Evolutionary conservation across 1,284 basidiomycete genomes (phyloP), one percentile per base, ranked within the genome.

Genomic region (Trichosporon asahii): DNA sequence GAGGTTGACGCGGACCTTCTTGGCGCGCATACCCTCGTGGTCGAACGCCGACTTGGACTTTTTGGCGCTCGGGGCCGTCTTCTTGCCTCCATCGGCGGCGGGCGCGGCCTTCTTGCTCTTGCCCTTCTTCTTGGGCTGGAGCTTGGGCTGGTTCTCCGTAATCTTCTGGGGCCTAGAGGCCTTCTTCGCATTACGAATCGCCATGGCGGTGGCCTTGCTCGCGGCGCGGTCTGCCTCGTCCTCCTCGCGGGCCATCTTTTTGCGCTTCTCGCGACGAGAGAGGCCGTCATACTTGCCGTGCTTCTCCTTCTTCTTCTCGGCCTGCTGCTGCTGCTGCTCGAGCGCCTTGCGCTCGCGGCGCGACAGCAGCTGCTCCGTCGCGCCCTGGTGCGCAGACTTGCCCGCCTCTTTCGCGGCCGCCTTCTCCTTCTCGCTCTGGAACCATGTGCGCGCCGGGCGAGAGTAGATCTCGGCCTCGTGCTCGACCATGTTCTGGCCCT

Each of bases 401-500:
- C 91, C 91, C 25, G 89, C 78, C 64, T 87, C 91, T 88, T 91
- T 89, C 1, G 94, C 87, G 67, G 88, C 88, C 69, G 87, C 85
- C 84, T 93, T 98, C 76, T 98, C 94, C 81, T 91, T 91, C 72
- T 88, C 87, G 27, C 87, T 89, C 84, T 98, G 96, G 88, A 99
- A 99, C 97, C 97, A 99, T 14, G 95, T 98, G 73, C 96, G 87
- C 29, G 94, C 94, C 8, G 97, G 97, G 65, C 96, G 87, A 37
- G 92, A 90, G 82, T 90, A 93, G 77, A 99, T 99, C 84, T 99
- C 97, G n/a, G 88, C 89, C 81, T 93, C 88, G 78, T 99, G 94
- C 80, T 95, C 90, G 67, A 98, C 89, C 88, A 99, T 90, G 81
- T 99, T 99, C 82, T 97, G 89, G 44, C 95, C 93, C 84, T 98